Base-by-base conservation (phyloP, 2,329 filamentous ascomycete genomes). In the Zymoseptoria passerinii region DNA sequence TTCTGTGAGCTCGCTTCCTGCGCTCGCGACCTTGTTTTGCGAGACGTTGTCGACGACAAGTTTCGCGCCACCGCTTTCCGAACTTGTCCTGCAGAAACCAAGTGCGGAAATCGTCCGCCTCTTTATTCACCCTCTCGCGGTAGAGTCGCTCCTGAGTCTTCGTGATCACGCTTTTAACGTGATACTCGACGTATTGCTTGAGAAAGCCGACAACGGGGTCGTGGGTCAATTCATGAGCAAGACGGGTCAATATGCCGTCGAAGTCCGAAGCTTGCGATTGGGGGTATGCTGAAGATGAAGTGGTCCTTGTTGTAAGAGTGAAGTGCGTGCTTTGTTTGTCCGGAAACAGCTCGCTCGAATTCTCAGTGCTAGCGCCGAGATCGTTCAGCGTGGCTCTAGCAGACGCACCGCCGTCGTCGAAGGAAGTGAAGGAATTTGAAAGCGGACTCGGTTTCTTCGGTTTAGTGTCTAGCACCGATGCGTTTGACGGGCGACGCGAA, bases 151-250 rank as follows among this genome's bases (percentile, higher is more conserved):
- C 70, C 50, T 71, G 66, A 1, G 68, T 66, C 35, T 70, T 66
- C 2, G 67, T 65, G n/a, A 75, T 70, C 9, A 74, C 67, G 9
- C 70, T 67, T 4, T 67, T 64, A 23, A 74, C 67, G 52, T 66
- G 65, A 51, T 73, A 74, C 50, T 78, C 75, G 27, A 79, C 64
- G 57, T 73, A 79, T 57, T 79, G 77, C 56, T 74, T 68, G 40
- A 79, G 63, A 19, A 78, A 66, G n/a, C 77, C 77, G 1, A 69
- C 63, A n/a, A 66, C 65, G 0, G 68, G 66, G 28, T 74, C 69
- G 1, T 73, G 64, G n/a, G 76, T 68, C 16, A 78, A 53, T 50
- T 72, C 71, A 4, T 65, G 61, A 4, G 76, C 71, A n/a, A 78
- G 65, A 27, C 63, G 63, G 5, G 61, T 57, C 29, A 72, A 59